Evolutionary conservation across 495 filamentous ascomycete genomes (phyloP), one percentile per base, ranked within the genome.

Genomic region (Xylaria venustula): DNA sequence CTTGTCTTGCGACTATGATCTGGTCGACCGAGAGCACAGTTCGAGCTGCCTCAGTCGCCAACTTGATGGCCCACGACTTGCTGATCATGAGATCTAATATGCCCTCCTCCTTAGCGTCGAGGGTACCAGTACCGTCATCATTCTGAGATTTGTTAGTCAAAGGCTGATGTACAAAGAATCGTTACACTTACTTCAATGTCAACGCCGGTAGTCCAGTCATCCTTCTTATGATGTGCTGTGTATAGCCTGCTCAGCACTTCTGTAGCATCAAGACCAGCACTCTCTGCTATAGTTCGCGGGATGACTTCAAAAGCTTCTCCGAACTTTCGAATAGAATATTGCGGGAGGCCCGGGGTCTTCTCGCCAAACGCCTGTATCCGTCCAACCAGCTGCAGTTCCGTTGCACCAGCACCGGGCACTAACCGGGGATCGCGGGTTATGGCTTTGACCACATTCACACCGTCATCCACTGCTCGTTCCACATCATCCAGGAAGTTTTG

Each of bases 291-390:
- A 8, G 90, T 96, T 57, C 93, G 85, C 4, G 95, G 92, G 44
- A 99, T 87, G 51, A 99, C 92, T 75, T 99, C 95, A 71, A 99
- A 99, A 15, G 95, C 92, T 74, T 99, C 94, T 53, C 89, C 95
- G 70, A 88, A 99, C 76, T 99, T 99, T 74, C 90, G 89, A 75
- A 99, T 98, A 12, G 91, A 89, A 70, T 99, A 91, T 77, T 98
- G 95, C 26, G 91, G 85, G 46, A 99, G 77, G 52, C 94, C 95
- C 15, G 91, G 90, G 20, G 94, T 98, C 77, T 88, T 90, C 67
- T 98, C 94, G 1, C 87, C 94, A 58, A 91, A 87, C 44, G 87
- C 88, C 64, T 88, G 87, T 76, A 99, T 90, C 64, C 92, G 87
- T 79, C 96, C 92, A 20, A 96, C 87, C 48, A 99, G 83, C 77